Base-by-base conservation (phyloP, 2,329 filamentous ascomycete species). In the Monosporascus sp. region DNA sequence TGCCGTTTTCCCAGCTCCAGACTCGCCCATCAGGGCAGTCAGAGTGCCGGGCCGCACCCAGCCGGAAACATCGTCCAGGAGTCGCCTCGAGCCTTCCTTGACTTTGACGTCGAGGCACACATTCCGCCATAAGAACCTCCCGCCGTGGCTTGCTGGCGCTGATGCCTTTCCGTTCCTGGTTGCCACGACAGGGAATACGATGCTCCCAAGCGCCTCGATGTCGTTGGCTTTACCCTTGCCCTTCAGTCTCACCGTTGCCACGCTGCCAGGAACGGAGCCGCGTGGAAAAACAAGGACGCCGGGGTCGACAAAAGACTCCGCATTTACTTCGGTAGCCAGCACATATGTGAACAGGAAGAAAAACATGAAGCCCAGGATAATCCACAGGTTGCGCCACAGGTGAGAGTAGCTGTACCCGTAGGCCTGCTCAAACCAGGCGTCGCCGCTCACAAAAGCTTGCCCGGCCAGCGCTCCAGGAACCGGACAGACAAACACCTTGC, bases 11-110 rank as follows among this genome's bases (percentile, higher is more conserved):
- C 87, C 87, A 35, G 87, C 87, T 62, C 87, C 86, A 45, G 81
- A 83, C 9, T 85, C 83, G 69, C 85, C 78, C 86, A 89, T 89
- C 1, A 95, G 76, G 2, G 90, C 90, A 3, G 90, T 96, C 36
- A 95, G 73, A 1, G 89, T 95, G 31, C 91, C 91, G 0, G 91
- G 91, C 68, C 92, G 92, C 53, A 96, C 89, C 88, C 89, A 96
- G 6, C 91, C 91, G 60, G 89, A 83, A 2, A 96, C 88, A 52
- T 91, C 75, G 60, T 96, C 86, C 50, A 96, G 72, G 55, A 96
- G 67, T 18, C 87, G 80, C n/a, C 89, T 81, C 1, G 77, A 72
- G 58, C 89, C 81, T 1, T 77, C 78, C 71, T 94, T 94, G 71
- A 95, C 88, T 60, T 87, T 80, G 58, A 84, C 79, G 20, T 83